Evolutionary conservation across 768 basidiomycete genomes (phyloP), one percentile per base, ranked within the genome.

Genomic region (Pisolithus albus): DNA sequence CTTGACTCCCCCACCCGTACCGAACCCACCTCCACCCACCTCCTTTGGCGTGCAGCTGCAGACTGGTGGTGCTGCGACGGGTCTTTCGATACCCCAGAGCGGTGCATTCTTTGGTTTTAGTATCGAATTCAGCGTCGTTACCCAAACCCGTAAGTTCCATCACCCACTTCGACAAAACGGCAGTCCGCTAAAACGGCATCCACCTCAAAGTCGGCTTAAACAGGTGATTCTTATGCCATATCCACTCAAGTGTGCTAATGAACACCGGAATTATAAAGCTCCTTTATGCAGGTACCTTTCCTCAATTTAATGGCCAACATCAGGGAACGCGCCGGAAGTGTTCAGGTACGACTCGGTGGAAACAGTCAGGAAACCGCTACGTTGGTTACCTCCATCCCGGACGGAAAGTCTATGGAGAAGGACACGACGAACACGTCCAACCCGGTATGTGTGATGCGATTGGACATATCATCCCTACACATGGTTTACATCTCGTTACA

Each of bases 251-350:
- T 16, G 16, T 18, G 1, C 43, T 43, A 5, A 42, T 38, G 16
- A 5, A 5, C 16, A 21, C 5, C 23, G 23, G 30, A 7, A 13
- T 38, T 51, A 82, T 23, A 40, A 50, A 83, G 81, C 38, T 70
- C 80, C 6, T 67, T 73, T 21, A 59, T 82, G 13, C 73, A 78
- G 43, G 76, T 84, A 37, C 76, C 82, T 0, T 88, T 90, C 69
- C 76, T 90, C n/a, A 91, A 92, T 62, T 72, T 90, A 28, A 80
- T 92, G 74, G 74, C 80, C 5, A 85, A 86, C 55, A 70, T 92
- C n/a, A 73, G 72, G 45, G 72, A 79, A 57, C 76, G 89, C 24
- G 77, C 79, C 3, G 87, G 87, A 3, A 60, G 66, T 1, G 79
- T 88, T 7, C 67, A 75, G 11, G 66, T 90, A n/a, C 80, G 88